A percentile compares a stretch with the other conserved stretches of the same genome.
Conservation (phyloP, 495 filamentous ascomycete species). For the Talaromyces stipitatus region DNA sequence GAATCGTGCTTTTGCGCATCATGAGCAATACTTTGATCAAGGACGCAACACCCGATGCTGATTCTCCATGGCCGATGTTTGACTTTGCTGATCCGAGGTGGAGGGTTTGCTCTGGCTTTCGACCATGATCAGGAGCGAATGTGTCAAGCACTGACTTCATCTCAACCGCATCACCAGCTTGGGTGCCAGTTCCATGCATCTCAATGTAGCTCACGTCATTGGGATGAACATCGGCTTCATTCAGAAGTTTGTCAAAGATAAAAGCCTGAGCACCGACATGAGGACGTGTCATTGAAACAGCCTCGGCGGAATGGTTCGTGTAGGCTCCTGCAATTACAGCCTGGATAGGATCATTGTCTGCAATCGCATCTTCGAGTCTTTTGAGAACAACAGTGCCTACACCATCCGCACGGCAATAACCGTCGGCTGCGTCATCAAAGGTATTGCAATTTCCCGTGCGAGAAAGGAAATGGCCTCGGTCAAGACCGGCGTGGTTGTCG, state of each 20-base stretch:
- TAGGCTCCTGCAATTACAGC: slow-evolving; percentile 58
- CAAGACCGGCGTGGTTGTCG: slow-evolving; percentile 78
- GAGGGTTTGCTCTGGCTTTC: slow-evolving; percentile 62
- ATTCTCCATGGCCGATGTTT: slow-evolving; percentile 86
- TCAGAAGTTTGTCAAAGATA: slow-evolving; percentile 61
- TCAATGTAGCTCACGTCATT: slow-evolving; percentile 75
- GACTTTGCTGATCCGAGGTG: slow-evolving; percentile 81
- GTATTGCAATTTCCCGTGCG: slow-evolving; percentile 74
- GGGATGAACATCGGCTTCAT: slow-evolving; percentile 62
- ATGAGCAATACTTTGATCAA: slow-evolving; percentile 83
- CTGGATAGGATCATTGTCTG: slow-evolving; percentile 67
- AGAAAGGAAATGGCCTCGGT: slow-evolving; percentile 75
- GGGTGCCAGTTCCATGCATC: slow-evolving; percentile 86
- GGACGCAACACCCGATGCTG: slow-evolving; percentile 75
- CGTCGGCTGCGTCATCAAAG: slow-evolving; percentile 69
- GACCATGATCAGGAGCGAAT: slow-evolving; percentile 67
- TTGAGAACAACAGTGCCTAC: slow-evolving; percentile 68
- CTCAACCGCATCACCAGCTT: slow-evolving; percentile 73
- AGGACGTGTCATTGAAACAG: slow-evolving; percentile 79
- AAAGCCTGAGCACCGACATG: slow-evolving; percentile 63
- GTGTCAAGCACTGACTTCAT: slow-evolving; percentile 71
- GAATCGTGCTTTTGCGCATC: slow-evolving; percentile 76
- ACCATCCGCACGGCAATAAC: slow-evolving; percentile 70
- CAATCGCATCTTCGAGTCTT: slow-evolving; percentile 63
- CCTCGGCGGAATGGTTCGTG: slow-evolving; percentile 71